These are phyloP conservation scores for Didymella pomorum DNA, from an alignment of 2,329 filamentous ascomycete genomes.

Conservation along the genomic window DNA sequence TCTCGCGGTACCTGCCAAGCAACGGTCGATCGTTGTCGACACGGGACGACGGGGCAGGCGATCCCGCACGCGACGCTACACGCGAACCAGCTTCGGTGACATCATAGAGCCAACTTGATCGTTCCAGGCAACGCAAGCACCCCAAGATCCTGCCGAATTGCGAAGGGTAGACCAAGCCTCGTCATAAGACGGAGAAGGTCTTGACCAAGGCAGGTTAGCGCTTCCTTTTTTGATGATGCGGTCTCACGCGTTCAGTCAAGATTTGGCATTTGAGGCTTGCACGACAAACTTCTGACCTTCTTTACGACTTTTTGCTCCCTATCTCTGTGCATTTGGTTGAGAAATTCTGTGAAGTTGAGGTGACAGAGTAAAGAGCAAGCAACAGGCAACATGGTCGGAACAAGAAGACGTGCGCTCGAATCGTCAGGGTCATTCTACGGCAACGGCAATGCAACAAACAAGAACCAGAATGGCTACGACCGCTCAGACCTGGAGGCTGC, in stretches of 20 bases:
- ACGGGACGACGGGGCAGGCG: slow-evolving; percentile 1
- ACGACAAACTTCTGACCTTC: slow-evolving; percentile 1
- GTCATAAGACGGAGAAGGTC: slow-evolving; percentile 12
- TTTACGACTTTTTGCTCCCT: neutral
- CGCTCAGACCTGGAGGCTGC: slow-evolving; percentile 41
- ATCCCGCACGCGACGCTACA: slow-evolving; percentile 11
- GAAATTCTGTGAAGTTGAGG: neutral
- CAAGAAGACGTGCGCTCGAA: slow-evolving; percentile 11
- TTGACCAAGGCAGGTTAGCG: slow-evolving; percentile 3
- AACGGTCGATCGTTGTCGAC: slow-evolving; percentile 9
- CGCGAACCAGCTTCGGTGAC: slow-evolving; percentile 7
- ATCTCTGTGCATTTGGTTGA: neutral
- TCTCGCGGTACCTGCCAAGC: slow-evolving; percentile 15
- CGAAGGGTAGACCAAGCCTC: slow-evolving; percentile 2
- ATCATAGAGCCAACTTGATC: slow-evolving; percentile 12
- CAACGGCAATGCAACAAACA: slow-evolving; percentile 3
- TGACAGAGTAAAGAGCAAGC: neutral
- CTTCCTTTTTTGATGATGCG: slow-evolving; percentile 16
- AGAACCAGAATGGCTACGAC: slow-evolving; percentile 5
- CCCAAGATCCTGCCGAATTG: slow-evolving; percentile 5
- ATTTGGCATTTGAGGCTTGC: slow-evolving; percentile 7
- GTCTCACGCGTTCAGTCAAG: slow-evolving; percentile 10
- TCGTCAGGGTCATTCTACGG: slow-evolving; percentile 9
- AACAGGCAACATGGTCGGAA: slow-evolving; percentile 16
- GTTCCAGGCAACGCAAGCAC: slow-evolving; percentile 16